Evolutionary conservation across 768 basidiomycete species (phyloP).

Genomic region (Naganishia vishniacii): DNA sequence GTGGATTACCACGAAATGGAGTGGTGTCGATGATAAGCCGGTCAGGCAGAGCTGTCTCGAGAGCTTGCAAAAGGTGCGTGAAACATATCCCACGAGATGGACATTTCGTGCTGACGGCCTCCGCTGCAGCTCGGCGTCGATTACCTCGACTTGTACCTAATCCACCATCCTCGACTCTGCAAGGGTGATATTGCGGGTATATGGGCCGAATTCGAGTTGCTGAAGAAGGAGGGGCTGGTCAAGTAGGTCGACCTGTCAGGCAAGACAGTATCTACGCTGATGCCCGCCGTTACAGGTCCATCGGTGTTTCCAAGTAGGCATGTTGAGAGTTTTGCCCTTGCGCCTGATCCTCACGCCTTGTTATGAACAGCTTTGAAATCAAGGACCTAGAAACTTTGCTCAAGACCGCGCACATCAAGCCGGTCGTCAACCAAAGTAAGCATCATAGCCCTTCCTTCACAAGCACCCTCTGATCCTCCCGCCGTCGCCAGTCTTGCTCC

Average conservation of each 20-base stretch:
- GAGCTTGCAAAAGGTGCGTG: constrained; percentile 29
- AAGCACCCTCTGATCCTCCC: constrained; percentile 5
- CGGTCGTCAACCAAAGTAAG: constrained; percentile 67
- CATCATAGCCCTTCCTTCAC: background rate
- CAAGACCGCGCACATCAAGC: constrained; percentile 56
- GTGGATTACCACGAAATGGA: constrained; percentile 32
- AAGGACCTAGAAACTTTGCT: constrained; percentile 56
- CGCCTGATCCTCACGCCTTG: background rate
- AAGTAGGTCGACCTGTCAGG: constrained; percentile 9
- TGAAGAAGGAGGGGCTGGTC: constrained; percentile 32
- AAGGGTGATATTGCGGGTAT: constrained; percentile 23
- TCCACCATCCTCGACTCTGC: constrained; percentile 54
- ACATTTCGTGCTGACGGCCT: constrained; percentile 1
- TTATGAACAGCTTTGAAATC: constrained; percentile 55
- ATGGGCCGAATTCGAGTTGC: constrained; percentile 25
- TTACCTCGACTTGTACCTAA: constrained; percentile 66
- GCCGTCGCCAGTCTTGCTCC: constrained; percentile 52
- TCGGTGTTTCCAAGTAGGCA: constrained; percentile 57
- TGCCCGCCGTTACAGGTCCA: constrained; percentile 10
- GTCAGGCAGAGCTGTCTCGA: constrained; percentile 17
- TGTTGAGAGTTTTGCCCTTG: no score
- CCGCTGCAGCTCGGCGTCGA: constrained; percentile 56
- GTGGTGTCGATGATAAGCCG: constrained; percentile 51
- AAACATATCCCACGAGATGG: constrained; percentile 2
- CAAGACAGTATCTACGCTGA: background rate